Evolutionary conservation across 192 early-diverging fungal genomes (phyloP).

Genomic region (Gaertneriomyces semiglobifer): DNA sequence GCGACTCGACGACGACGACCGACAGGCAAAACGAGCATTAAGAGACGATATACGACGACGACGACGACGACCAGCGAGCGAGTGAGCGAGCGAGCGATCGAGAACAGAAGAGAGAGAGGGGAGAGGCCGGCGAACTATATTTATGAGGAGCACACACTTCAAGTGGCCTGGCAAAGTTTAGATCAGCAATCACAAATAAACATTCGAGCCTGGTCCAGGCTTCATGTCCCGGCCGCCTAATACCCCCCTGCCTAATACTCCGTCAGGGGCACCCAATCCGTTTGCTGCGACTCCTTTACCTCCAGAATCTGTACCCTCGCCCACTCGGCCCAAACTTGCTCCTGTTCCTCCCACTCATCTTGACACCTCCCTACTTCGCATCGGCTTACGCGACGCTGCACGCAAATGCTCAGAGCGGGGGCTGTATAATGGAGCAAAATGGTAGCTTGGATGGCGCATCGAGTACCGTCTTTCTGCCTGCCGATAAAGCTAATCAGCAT

Average conservation of each 20-base stretch:
- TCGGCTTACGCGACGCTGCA: constrained; percentile 7
- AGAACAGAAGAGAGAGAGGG: no score
- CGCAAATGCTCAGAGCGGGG: constrained; percentile 10
- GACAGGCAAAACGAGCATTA: no score
- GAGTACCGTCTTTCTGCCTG: background rate
- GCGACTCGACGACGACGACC: no score
- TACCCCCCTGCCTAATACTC: constrained; percentile 1
- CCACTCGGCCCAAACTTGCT: constrained; percentile 1
- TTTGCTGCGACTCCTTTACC: background rate
- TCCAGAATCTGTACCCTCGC: background rate
- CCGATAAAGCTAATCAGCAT: background rate
- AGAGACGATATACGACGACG: no score
- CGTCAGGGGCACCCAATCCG: background rate
- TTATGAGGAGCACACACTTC: no score
- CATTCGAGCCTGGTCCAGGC: no score
- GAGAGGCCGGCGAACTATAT: no score
- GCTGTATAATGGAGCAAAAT: constrained; percentile 14
- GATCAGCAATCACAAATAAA: no score
- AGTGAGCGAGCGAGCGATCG: no score
- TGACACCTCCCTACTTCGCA: background rate
- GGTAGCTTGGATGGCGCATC: constrained; percentile 4
- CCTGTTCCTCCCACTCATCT: background rate
- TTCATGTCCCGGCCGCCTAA: constrained; percentile 1
- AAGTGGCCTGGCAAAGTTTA: no score
- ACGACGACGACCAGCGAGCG: no score